Base-by-base conservation (phyloP, 768 basidiomycete genomes). In the Hebeloma cylindrosporum region DNA sequence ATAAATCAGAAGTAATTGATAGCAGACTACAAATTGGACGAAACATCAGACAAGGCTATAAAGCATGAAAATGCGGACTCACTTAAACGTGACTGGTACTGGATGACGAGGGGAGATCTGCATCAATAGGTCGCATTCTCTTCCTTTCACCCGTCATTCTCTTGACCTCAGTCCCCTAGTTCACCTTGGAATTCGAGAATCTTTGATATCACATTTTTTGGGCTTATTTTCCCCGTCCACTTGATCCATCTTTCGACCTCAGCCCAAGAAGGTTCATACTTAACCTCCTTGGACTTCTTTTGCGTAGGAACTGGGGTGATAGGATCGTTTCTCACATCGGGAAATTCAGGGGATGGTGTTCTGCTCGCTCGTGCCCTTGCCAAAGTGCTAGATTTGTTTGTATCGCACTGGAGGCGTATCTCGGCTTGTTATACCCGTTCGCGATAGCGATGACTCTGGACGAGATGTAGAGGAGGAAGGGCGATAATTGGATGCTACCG, bases 101-200 rank as follows among this genome's bases (percentile, higher is more conserved):
- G 64, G 66, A 6, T 76, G 73, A 21, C 73, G 72, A 8, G 83
- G 82, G 1, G 83, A 83, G 33, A 83, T 63, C 57, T 83, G 80
- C 63, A 82, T 64, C 21, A 71, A 72, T 41, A 74, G 63, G 37
- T 72, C 71, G 16, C 69, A 65, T 33, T 70, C 62, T n/a, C 45
- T 54, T 45, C 62, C 69, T 35, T 43, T 48, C 43, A 60, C 52
- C 17, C 35, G 6, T 63, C 60, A 27, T 38, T 45, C 10, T 47
- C 39, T 16, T 43, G 36, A 11, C 41, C 48, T 5, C 56, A 54
- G 6, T 64, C 58, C 10, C 59, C 64, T 9, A 45, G 49, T 1
- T 67, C 64, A 16, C 63, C 68, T 16, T 60, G 60, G 51, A 80
- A 80, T 16, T 71, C 74, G 23, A 78, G 74, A 14, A 60, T 68